Percentiles rank a stretch among this genome's conserved stretches.
Conservation (phyloP, 2,329 filamentous ascomycete genomes). For the Verruconis gallopava region DNA sequence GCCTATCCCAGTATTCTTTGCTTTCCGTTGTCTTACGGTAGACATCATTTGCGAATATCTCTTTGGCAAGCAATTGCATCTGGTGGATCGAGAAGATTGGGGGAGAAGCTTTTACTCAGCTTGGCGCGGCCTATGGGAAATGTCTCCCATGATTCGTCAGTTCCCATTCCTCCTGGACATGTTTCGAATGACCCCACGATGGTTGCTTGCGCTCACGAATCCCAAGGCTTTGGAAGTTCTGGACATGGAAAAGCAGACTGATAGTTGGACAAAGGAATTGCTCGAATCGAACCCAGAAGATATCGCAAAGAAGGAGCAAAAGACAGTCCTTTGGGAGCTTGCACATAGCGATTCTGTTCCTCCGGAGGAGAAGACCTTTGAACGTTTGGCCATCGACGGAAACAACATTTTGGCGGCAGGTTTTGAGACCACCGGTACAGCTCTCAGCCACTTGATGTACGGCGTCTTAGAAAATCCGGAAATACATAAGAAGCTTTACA, state of each 20-base stretch:
- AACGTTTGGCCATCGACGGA: slow-evolving; percentile 11
- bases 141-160: slow-evolving; percentile 13
- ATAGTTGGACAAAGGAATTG: slow-evolving; percentile 10
- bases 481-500: slow-evolving; percentile 5
- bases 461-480: slow-evolving; percentile 11
- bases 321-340: slow-evolving; percentile 11
- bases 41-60: slow-evolving; percentile 17
- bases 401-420: slow-evolving; percentile 12
- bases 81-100: slow-evolving; percentile 15
- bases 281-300: slow-evolving; percentile 9
- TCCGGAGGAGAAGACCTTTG: slow-evolving; percentile 10
- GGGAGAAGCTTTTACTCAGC: slow-evolving; percentile 12
- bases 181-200: slow-evolving; percentile 11
- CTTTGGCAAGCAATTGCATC: slow-evolving; percentile 14
- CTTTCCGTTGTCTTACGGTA: slow-evolving; percentile 15
- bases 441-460: slow-evolving; percentile 12
- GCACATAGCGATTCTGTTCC: slow-evolving; percentile 10
- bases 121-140: slow-evolving; percentile 11
- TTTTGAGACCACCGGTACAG: slow-evolving; percentile 11
- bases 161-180: slow-evolving; percentile 14
- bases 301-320: slow-evolving; percentile 2
- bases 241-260: slow-evolving; percentile 10
- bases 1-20: slow-evolving; percentile 17
- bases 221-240: slow-evolving; percentile 12
- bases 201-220: slow-evolving; percentile 7